These are phyloP conservation scores for Cardiospermum halicacabum DNA, from an alignment of 345 rosid genomes.

Conservation along the genomic window DNA sequence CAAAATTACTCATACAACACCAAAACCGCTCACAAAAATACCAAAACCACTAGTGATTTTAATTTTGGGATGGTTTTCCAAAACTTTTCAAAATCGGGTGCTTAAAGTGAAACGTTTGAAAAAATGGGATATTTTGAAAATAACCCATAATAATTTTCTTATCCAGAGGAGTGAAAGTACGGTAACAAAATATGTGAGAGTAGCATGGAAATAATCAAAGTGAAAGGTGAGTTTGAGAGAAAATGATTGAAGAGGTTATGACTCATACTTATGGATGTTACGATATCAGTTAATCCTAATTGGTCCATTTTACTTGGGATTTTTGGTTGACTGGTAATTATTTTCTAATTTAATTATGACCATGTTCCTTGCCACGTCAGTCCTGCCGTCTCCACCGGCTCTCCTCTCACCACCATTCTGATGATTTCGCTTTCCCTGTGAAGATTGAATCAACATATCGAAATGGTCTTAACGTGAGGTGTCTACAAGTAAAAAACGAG, in stretches of 20 bases:
- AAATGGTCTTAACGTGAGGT: too few species aligned
- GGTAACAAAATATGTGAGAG: conserved; percentile 8
- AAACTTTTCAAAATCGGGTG: too few species aligned
- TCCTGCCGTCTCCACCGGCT: conserved; percentile 31
- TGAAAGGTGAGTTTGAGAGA: conserved; percentile 37
- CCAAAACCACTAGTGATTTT: too few species aligned
- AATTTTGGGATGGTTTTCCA: too few species aligned
- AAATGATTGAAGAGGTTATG: not conserved
- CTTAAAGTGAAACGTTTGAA: too few species aligned
- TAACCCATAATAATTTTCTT: too few species aligned
- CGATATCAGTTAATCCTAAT: conserved; percentile 15
- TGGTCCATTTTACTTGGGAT: not conserved
- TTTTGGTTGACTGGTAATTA: conserved; percentile 15
- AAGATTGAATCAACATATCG: conserved; percentile 13
- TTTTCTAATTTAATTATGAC: conserved; percentile 3
- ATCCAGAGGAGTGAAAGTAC: not conserved
- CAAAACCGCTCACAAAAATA: too few species aligned
- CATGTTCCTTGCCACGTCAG: conserved; percentile 7
- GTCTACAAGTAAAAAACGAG: too few species aligned
- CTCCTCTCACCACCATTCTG: not conserved
- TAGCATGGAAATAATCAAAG: conserved; percentile 37
- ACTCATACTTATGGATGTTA: conserved; percentile 21
- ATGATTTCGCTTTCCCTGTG: conserved; percentile 16
- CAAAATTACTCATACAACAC: too few species aligned
- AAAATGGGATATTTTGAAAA: too few species aligned